Conservation (phyloP, 306 rosid species). For the Morella rubra region DNA sequence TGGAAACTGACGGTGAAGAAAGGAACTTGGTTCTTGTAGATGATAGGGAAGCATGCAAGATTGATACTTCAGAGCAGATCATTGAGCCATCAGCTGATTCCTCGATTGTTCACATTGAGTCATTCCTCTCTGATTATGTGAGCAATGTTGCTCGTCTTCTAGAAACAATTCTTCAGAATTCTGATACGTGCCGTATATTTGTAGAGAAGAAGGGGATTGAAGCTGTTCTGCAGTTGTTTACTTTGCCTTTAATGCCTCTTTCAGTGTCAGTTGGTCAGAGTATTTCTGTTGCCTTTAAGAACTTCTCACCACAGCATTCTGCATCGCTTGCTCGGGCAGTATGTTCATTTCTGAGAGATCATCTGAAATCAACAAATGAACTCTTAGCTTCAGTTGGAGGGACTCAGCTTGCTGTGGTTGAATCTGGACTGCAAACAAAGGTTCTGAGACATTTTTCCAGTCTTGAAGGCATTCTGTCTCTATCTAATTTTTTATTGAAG, state of each 20-base stretch:
- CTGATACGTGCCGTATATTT: slow-evolving; percentile 90
- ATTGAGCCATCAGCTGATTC: slow-evolving; percentile 63
- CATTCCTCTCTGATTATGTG: slow-evolving; percentile 81
- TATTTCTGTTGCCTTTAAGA: slow-evolving; percentile 85
- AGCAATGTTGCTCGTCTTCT: slow-evolving; percentile 87
- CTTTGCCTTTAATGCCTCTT: slow-evolving; percentile 83
- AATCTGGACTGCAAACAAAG: slow-evolving; percentile 62
- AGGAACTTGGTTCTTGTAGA: slow-evolving; percentile 49
- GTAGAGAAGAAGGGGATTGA: slow-evolving; percentile 96
- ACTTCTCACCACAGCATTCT: slow-evolving; percentile 91
- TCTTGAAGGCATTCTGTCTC: slow-evolving; percentile 78
- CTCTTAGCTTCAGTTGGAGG: slow-evolving; percentile 73
- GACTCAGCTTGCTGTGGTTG: slow-evolving; percentile 71
- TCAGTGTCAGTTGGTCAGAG: slow-evolving; percentile 82
- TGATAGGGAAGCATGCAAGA: slow-evolving; percentile 55
- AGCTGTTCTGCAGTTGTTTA: slow-evolving; percentile 80
- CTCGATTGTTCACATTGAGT: slow-evolving; percentile 54
- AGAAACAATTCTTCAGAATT: slow-evolving; percentile 95
- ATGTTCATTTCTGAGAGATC: slow-evolving; percentile 81
- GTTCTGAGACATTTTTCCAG: slow-evolving; percentile 76
- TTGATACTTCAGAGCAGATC: slow-evolving; percentile 54
- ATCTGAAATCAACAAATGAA: slow-evolving; percentile 84
- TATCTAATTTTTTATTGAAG: slow-evolving; percentile 81
- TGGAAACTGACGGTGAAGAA: slow-evolving; percentile 90
- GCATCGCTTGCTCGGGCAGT: slow-evolving; percentile 87